Percentiles rank a stretch among this genome's conserved stretches.
Evolutionary conservation across 306 rosid species (phyloP).

Genomic region (Acmispon strigosus): DNA sequence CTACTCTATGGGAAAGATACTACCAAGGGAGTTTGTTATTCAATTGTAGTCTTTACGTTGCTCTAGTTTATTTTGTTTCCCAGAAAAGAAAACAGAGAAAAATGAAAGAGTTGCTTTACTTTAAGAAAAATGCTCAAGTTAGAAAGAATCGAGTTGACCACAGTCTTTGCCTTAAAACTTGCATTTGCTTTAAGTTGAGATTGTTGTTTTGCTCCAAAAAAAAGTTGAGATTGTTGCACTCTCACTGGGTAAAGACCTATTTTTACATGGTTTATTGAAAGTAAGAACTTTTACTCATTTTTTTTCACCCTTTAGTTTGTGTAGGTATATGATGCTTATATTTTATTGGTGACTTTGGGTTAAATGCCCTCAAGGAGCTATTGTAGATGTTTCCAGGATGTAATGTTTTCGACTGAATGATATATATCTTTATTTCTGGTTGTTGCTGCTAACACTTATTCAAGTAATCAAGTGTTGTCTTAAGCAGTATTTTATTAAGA

Average conservation of each 20-base stretch:
- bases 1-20: not conserved
- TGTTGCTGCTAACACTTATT: too few species aligned
- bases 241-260: not conserved
- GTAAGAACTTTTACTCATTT: not conserved
- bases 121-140: not conserved
- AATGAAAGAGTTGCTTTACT: not conserved
- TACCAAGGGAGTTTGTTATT: not conserved
- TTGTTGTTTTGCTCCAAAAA: too few species aligned
- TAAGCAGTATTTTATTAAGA: not conserved
- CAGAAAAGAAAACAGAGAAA: not conserved
- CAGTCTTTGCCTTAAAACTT: not conserved
- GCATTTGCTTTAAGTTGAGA: not conserved
- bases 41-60: not conserved
- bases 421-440: too few species aligned
- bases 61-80: not conserved
- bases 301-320: too few species aligned
- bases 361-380: too few species aligned
- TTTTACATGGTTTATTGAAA: not conserved
- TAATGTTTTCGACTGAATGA: too few species aligned
- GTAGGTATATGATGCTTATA: too few species aligned
- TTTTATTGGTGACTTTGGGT: too few species aligned
- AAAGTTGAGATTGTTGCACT: not conserved
- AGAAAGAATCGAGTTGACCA: too few species aligned
- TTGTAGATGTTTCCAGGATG: too few species aligned
- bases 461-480: too few species aligned